A percentile compares a stretch with the other conserved stretches of the same genome.
These are phyloP conservation scores for Cryphonectria naterciae DNA, from an alignment of 2,329 filamentous ascomycete genomes.

Conservation along the genomic window DNA sequence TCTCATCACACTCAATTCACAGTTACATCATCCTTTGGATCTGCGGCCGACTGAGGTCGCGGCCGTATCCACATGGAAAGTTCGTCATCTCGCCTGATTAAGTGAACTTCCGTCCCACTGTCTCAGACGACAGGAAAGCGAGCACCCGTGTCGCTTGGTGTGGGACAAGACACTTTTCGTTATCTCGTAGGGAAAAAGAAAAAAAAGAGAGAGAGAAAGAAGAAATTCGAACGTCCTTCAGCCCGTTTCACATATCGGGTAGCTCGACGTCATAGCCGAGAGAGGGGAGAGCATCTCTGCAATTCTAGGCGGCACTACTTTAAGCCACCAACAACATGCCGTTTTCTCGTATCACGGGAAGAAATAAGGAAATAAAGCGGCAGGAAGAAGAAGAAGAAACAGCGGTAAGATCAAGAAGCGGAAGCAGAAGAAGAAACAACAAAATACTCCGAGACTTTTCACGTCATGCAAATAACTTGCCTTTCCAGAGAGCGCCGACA, in stretches of 20 bases:
- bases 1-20: constrained; percentile 59
- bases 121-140: not conserved
- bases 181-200: not conserved
- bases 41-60: constrained; percentile 55
- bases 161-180: not conserved
- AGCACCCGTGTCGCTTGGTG: not conserved
- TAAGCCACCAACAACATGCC: not conserved
- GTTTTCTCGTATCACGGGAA: not conserved
- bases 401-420: not conserved
- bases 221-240: too few relatives aligned
- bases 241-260: not conserved
- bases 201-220: not conserved
- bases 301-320: not conserved
- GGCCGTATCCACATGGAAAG: not conserved
- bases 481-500: not conserved
- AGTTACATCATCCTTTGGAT: constrained; percentile 59
- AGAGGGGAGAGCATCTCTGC: not conserved
- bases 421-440: not conserved
- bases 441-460: constrained; percentile 5
- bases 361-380: not conserved
- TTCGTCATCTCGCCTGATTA: not conserved
- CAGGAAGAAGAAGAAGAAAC: not conserved
- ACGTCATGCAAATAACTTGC: not conserved
- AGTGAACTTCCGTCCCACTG: not conserved
- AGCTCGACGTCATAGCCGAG: not conserved